Percentiles rank a stretch among this genome's conserved stretches.
phyloP scores from a whole-genome alignment of 805 yeast genomes.

The Hanseniaspora pseudoguilliermondii region DNA sequence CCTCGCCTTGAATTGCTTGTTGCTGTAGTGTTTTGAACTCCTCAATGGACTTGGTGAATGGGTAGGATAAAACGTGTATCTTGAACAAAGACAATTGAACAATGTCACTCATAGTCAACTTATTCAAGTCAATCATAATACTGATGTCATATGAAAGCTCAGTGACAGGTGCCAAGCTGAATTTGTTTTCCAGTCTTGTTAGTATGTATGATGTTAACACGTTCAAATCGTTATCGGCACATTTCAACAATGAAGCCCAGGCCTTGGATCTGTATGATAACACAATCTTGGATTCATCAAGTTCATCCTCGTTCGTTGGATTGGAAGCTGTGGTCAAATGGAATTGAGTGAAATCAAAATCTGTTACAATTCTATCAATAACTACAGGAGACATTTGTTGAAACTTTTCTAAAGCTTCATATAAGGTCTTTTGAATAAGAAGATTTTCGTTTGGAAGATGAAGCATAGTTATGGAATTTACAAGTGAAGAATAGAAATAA shows the following conservation, averaged over 20 bases:
- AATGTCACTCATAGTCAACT: conserved; percentile 39
- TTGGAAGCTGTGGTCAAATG: conserved; percentile 67
- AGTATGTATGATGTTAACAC: conserved; percentile 19
- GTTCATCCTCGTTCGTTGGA: conserved; percentile 8
- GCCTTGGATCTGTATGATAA: conserved; percentile 26
- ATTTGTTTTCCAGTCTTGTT: conserved; percentile 16
- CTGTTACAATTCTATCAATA: conserved; percentile 80
- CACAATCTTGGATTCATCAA: conserved; percentile 31
- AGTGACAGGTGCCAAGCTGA: conserved; percentile 13
- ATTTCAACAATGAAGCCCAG: conserved; percentile 20
- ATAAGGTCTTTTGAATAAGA: conserved; percentile 65
- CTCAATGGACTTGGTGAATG: conserved; percentile 74
- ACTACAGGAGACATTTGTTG: conserved; percentile 20
- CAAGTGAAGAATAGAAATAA: neutral
- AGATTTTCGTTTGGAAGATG: conserved; percentile 77
- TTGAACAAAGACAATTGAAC: conserved; percentile 53
- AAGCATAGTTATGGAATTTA: conserved; percentile 41
- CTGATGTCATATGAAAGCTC: conserved; percentile 81
- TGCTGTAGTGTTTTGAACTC: conserved; percentile 58
- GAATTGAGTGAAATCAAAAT: conserved; percentile 90
- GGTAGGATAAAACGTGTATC: conserved; percentile 81
- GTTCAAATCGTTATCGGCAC: conserved; percentile 15
- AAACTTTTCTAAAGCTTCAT: conserved; percentile 36
- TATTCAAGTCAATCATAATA: conserved; percentile 48
- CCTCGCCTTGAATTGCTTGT: conserved; percentile 16